Percentiles rank a stretch among this genome's conserved stretches.
These are phyloP conservation scores for Fusarium vanettenii DNA, from an alignment of 2,329 filamentous ascomycete species.

Conservation along the genomic window DNA sequence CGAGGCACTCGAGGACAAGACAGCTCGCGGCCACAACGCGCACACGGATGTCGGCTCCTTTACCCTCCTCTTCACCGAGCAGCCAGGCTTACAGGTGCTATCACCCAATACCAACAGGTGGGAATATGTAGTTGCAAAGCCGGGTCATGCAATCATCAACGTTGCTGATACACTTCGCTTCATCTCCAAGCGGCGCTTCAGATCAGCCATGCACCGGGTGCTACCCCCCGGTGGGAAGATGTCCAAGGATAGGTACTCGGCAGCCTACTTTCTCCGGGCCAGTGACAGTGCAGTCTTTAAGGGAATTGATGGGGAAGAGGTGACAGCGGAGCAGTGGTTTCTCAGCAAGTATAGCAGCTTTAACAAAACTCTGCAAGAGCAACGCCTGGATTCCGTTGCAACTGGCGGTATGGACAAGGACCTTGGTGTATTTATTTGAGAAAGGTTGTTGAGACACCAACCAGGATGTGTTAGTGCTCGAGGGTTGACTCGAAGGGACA, in stretches of 20 bases:
- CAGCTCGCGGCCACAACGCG: slow-evolving; percentile 6
- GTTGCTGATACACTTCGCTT: slow-evolving; percentile 21
- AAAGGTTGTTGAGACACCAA: neutral
- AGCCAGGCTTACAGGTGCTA: slow-evolving; percentile 66
- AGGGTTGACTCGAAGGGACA: too few relatives aligned
- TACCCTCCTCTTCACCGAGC: slow-evolving; percentile 58
- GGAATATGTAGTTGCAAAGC: slow-evolving; percentile 10
- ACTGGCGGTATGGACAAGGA: slow-evolving; percentile 7
- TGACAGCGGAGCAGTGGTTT: slow-evolving; percentile 20
- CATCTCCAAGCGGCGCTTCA: slow-evolving; percentile 10
- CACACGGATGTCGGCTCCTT: slow-evolving; percentile 38
- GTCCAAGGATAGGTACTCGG: slow-evolving; percentile 12
- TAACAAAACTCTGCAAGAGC: slow-evolving; percentile 1
- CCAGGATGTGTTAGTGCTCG: too few relatives aligned
- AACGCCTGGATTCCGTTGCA: neutral
- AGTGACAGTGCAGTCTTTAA: slow-evolving; percentile 1
- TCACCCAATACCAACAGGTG: slow-evolving; percentile 49
- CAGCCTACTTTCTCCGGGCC: neutral
- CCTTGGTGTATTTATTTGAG: neutral
- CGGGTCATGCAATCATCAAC: slow-evolving; percentile 18
- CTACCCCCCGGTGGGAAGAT: neutral
- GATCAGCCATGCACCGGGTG: slow-evolving; percentile 21
- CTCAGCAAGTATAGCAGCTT: slow-evolving; percentile 16
- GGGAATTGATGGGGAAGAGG: slow-evolving; percentile 12
- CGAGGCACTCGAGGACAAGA: slow-evolving; percentile 4